phyloP scores from a whole-genome alignment of 805 yeast genomes.

The Diddensiella caesifluorescens region DNA sequence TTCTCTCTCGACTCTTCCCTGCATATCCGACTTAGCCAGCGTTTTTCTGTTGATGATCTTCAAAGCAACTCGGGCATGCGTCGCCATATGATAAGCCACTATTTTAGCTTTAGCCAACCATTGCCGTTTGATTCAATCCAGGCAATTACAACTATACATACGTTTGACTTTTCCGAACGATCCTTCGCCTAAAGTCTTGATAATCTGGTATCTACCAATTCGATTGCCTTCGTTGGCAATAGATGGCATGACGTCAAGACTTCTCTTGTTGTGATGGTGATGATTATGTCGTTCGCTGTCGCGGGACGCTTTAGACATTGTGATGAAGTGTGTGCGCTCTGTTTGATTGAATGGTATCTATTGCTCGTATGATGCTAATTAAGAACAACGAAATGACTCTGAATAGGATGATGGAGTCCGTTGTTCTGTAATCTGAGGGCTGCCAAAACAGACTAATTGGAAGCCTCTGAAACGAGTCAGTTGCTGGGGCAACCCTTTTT shows the following conservation, averaged over 20 bases:
- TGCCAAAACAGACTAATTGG: too few relatives aligned
- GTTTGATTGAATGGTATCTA: not conserved
- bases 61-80: conserved; percentile 88
- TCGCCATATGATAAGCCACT: conserved; percentile 58
- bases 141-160: conserved; percentile 43
- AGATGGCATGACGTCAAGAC: conserved; percentile 22
- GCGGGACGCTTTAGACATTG: not conserved
- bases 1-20: conserved; percentile 92
- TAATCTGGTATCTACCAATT: conserved; percentile 89
- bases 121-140: too few relatives aligned
- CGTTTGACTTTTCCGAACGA: conserved; percentile 94
- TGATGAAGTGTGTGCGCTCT: not conserved
- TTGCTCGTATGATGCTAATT: too few relatives aligned
- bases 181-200: conserved; percentile 92
- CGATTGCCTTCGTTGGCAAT: conserved; percentile 31
- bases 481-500: too few relatives aligned
- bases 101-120: too few relatives aligned
- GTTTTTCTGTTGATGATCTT: conserved; percentile 91
- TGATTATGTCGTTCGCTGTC: not conserved
- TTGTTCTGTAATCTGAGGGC: too few relatives aligned
- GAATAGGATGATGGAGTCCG: too few relatives aligned
- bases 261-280: not conserved
- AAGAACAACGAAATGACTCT: too few relatives aligned
- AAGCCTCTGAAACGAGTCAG: too few relatives aligned
- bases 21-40: conserved; percentile 92